Evolutionary conservation across 495 filamentous ascomycete genomes (phyloP), one percentile per base, ranked within the genome.

Genomic region (Talaromyces nanjingensis): DNA sequence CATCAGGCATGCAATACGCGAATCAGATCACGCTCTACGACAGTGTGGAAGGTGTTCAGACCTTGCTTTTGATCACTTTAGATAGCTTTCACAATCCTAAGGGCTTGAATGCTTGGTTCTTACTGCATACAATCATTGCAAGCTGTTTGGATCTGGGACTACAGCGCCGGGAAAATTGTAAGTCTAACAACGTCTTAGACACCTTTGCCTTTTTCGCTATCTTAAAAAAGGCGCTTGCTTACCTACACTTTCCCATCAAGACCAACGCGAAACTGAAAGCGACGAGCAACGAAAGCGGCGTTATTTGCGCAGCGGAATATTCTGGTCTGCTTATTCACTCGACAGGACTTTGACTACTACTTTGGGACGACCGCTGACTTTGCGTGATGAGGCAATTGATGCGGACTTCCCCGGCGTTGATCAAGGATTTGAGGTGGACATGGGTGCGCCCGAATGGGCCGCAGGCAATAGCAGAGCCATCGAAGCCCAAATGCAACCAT

Each of bases 341-440:
- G 57, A 59, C 34, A 9, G 57, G 4, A 59, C 57, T 37, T 18
- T 59, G 29, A 59, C 57, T 9, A 59, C 57, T 27, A 39, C 18
- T 20, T 42, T 59, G 29, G 57, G 57, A 8, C 4, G 57, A 3
- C 57, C 57, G 18, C 57, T 59, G 2, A 59, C 57, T 8, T 42
- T 59, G 14, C 57, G 57, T 22, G 57, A 59, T n/a, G 57, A 59
- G 34, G 57, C 57, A 1, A 59, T 59, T 22, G 57, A 59, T 24
- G 4, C 1, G 27, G 27, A 34, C 18, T 59, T 16, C 18, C 57
- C 57, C 16, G 56, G 56, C 2, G 24, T 59, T 14, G 56, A 59
- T 14, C 11, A 37, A 31, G 31, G 25, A n/a, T n/a, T 4, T 31
- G 56, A 59, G 24, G 56, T 59, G 4, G 56, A 59, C 1, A 4